Percentiles rank a stretch among this genome's conserved stretches.
These are phyloP conservation scores for Bonia amplexicaulis DNA, from an alignment of 176 grass and related monocot genomes.

Conservation along the genomic window DNA sequence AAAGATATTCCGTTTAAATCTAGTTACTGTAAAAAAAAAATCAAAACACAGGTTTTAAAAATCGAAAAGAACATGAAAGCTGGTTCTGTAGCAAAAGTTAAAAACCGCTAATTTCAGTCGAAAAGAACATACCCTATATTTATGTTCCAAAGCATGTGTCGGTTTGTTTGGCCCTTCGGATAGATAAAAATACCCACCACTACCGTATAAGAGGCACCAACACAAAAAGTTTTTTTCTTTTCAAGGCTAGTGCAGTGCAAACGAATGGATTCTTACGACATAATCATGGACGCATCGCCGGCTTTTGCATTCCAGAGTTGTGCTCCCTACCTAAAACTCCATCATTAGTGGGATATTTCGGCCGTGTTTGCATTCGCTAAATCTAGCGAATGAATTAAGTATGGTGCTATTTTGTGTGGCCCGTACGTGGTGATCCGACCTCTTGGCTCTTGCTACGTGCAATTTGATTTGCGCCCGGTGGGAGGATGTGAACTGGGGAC, in stretches of 20 bases:
- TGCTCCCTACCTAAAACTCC: not conserved
- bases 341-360: not conserved
- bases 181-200: too few relatives aligned
- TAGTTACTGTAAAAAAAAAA: too few relatives aligned
- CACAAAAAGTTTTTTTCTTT: not conserved
- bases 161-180: too few relatives aligned
- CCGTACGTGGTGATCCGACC: not conserved
- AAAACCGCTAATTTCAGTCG: too few relatives aligned
- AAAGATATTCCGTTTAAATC: too few relatives aligned
- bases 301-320: not conserved
- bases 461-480: not conserved
- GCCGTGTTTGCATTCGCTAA: not conserved
- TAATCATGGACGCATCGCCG: not conserved
- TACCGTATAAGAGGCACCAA: not conserved
- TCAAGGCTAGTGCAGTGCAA: not conserved
- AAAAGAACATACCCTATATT: too few relatives aligned
- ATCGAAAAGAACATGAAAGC: too few relatives aligned
- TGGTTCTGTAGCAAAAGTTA: too few relatives aligned
- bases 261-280: too few relatives aligned
- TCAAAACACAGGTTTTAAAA: too few relatives aligned
- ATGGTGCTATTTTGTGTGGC: not conserved
- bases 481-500: not conserved
- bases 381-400: not conserved
- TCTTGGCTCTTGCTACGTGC: not conserved
- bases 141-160: too few relatives aligned